Conservation (phyloP, 768 basidiomycete genomes). For the Pisolithus tinctorius region DNA sequence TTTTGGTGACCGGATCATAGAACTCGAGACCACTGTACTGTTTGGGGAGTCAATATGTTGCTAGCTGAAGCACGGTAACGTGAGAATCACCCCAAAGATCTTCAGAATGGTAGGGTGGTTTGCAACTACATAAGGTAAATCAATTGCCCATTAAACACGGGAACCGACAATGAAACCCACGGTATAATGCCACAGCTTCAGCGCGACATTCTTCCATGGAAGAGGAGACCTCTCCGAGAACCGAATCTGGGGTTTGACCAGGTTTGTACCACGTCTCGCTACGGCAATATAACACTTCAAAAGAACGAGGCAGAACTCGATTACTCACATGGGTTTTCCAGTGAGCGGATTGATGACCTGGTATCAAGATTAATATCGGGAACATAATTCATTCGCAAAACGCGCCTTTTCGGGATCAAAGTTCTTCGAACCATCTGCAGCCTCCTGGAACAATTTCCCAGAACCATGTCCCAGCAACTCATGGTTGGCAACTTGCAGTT, state of each 20-base stretch:
- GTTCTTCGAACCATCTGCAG: constrained; percentile 69
- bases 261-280: constrained; percentile 85
- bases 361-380: not conserved
- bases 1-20: constrained; percentile 73
- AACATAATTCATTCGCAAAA: not conserved
- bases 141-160: not conserved
- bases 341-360: constrained; percentile 81
- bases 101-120: constrained; percentile 70
- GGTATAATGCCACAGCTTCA: constrained; percentile 77
- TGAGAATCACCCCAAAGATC: constrained; percentile 63
- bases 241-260: constrained; percentile 77
- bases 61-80: not conserved
- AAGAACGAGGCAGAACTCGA: not conserved
- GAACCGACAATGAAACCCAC: constrained; percentile 34
- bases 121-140: constrained; percentile 40
- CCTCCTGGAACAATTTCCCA: constrained; percentile 78
- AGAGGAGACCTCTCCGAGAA: constrained; percentile 82
- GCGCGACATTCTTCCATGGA: constrained; percentile 94
- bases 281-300: not conserved
- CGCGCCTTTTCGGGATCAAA: constrained; percentile 64
- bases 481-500: constrained; percentile 87
- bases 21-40: constrained; percentile 78
- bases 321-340: constrained; percentile 59
- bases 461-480: constrained; percentile 83
- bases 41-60: not conserved